phyloP scores from a whole-genome alignment of 352 stramenopile genomes.

The Chrysophaeum taylorii region DNA sequence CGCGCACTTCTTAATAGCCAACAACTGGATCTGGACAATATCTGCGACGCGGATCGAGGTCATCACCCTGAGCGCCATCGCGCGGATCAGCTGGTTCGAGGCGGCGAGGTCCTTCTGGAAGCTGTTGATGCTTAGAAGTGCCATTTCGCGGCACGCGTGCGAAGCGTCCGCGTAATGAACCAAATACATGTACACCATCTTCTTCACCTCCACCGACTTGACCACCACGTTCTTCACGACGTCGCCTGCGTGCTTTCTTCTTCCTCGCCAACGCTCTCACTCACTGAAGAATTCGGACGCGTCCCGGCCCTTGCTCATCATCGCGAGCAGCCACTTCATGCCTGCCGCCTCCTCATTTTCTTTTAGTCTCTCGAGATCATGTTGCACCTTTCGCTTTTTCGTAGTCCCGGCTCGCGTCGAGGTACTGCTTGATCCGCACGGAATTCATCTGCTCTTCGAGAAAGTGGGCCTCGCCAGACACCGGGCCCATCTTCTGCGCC shows the following conservation, averaged over 20 bases:
- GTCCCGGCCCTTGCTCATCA: constrained; percentile 86
- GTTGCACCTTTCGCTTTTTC: constrained; percentile 84
- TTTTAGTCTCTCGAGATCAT: no score
- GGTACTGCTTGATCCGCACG: constrained; percentile 39
- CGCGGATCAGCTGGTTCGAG: constrained; percentile 77
- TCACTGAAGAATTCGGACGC: constrained; percentile 94
- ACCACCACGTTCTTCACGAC: constrained; percentile 46
- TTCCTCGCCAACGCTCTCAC: constrained; percentile 58
- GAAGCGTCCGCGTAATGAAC: constrained; percentile 94
- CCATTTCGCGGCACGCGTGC: constrained; percentile 83
- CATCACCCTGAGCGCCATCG: constrained; percentile 83
- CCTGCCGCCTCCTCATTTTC: no score
- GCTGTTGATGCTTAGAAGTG: constrained; percentile 91
- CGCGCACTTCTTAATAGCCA: constrained; percentile 78
- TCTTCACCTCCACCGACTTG: constrained; percentile 93
- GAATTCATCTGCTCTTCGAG: constrained; percentile 91
- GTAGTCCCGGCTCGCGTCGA: constrained; percentile 62
- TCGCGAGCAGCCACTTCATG: constrained; percentile 96
- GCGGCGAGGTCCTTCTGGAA: constrained; percentile 96
- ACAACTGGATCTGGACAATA: constrained; percentile 96
- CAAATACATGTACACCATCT: constrained; percentile 99
- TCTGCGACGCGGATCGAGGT: constrained; percentile 92
- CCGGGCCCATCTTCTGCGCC: no score
- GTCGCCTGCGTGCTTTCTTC: no score
- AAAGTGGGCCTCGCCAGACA: constrained; percentile 80